phyloP scores from a whole-genome alignment of 768 basidiomycete genomes.

The Pleurotus cornucopiae region DNA sequence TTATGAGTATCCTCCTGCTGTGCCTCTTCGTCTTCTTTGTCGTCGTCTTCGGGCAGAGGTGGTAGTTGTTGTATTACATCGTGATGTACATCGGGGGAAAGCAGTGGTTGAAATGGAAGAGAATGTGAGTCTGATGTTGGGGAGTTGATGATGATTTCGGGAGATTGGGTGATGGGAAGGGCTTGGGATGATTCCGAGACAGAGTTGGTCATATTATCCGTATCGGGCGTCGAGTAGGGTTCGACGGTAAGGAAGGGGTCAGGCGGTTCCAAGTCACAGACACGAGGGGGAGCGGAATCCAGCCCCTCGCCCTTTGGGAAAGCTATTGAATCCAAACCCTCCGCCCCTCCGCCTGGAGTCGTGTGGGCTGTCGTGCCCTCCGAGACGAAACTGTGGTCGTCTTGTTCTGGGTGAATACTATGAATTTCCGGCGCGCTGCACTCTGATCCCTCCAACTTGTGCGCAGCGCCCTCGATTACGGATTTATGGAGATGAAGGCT shows the following conservation, averaged over 20 bases:
- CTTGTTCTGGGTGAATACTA: not conserved
- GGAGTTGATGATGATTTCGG: conserved; percentile 42
- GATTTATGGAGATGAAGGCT: not conserved
- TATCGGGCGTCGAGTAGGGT: conserved; percentile 37
- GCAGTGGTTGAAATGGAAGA: not conserved
- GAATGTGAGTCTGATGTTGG: conserved; percentile 8
- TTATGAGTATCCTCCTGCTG: conserved; percentile 44
- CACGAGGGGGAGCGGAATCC: conserved; percentile 22
- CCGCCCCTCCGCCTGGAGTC: not conserved
- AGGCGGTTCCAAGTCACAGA: conserved; percentile 45
- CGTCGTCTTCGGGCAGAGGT: conserved; percentile 22
- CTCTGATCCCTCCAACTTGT: too few relatives aligned
- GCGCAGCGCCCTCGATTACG: not conserved
- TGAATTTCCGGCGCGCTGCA: not conserved
- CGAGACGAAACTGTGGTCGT: conserved; percentile 1
- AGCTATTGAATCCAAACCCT: not conserved
- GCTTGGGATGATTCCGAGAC: conserved; percentile 28
- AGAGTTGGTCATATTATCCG: conserved; percentile 21
- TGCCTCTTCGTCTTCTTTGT: conserved; percentile 35
- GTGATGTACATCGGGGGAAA: conserved; percentile 41
- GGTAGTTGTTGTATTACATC: conserved; percentile 37
- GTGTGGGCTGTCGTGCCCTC: not conserved
- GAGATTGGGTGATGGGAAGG: conserved; percentile 24
- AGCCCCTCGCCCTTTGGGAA: conserved; percentile 15
- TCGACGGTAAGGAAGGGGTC: conserved; percentile 64